phyloP scores from a whole-genome alignment of 768 basidiomycete species.

The Russula dissimulans region DNA sequence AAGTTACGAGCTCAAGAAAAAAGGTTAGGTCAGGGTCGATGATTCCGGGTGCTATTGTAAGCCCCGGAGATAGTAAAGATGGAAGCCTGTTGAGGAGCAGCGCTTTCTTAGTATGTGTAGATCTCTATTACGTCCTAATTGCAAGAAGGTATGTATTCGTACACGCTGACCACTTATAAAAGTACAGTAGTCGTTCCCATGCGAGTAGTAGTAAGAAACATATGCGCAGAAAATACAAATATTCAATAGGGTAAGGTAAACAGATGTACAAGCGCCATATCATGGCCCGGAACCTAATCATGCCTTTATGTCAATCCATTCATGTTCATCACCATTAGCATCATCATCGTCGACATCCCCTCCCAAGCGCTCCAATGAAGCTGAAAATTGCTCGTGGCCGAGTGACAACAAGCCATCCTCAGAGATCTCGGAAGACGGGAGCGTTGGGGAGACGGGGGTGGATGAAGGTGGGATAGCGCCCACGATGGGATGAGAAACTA shows the following conservation, averaged over 20 bases:
- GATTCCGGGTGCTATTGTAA: no score
- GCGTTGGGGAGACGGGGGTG: background rate
- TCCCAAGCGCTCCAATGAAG: background rate
- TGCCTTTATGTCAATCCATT: slow-evolving; percentile 4
- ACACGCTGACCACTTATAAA: no score
- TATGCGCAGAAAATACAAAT: background rate
- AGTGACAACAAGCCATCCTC: background rate
- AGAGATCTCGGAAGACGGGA: background rate
- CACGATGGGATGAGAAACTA: background rate
- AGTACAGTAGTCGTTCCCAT: no score
- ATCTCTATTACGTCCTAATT: no score
- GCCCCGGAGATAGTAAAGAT: no score
- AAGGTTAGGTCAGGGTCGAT: no score
- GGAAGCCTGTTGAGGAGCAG: no score
- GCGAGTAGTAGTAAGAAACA: no score
- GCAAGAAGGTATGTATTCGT: no score
- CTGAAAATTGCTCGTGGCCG: background rate
- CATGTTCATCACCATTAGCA: background rate
- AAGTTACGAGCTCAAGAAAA: no score
- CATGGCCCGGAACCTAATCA: background rate
- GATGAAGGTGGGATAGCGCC: background rate
- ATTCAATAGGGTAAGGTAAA: background rate
- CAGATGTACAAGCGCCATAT: background rate
- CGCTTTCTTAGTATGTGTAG: no score
- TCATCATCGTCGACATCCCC: background rate